These are phyloP conservation scores for Angomonas ambiguus DNA, from an alignment of 208 protist genomes.

Conservation along the genomic window DNA sequence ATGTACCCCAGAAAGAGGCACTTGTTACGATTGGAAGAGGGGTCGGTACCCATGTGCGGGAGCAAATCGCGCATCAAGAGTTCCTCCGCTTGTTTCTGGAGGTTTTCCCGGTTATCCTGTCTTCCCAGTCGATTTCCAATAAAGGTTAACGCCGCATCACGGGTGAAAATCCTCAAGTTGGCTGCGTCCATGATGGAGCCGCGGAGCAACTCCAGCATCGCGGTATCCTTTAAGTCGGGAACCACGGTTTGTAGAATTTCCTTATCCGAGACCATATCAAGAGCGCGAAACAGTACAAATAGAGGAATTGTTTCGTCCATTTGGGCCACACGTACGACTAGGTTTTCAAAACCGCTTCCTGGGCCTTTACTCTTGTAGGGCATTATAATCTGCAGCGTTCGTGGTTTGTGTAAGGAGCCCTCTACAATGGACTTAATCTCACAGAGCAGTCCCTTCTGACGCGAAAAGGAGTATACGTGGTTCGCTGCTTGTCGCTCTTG, in stretches of 20 bases:
- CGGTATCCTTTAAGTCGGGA: slow-evolving; percentile 76
- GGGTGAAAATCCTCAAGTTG: slow-evolving; percentile 87
- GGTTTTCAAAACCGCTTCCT: slow-evolving; percentile 83
- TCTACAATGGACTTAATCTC: slow-evolving; percentile 96
- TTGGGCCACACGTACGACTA: slow-evolving; percentile 92
- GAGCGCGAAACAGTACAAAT: slow-evolving; percentile 96
- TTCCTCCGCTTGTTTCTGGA: slow-evolving; percentile 90
- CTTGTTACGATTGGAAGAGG: slow-evolving; percentile 89
- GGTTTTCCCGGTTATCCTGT: slow-evolving; percentile 78
- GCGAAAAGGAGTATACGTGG: slow-evolving; percentile 96
- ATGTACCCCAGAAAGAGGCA: slow-evolving; percentile 97
- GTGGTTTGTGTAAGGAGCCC: slow-evolving; percentile 78
- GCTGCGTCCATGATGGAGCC: slow-evolving; percentile 92
- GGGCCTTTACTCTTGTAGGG: slow-evolving; percentile 92
- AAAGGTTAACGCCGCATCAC: slow-evolving; percentile 93
- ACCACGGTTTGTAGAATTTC: slow-evolving; percentile 95
- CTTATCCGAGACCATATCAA: slow-evolving; percentile 95
- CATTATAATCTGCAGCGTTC: slow-evolving; percentile 93
- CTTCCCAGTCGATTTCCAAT: slow-evolving; percentile 90
- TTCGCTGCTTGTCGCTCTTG: slow-evolving; percentile 98
- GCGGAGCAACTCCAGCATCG: slow-evolving; percentile 83
- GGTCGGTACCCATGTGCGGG: slow-evolving; percentile 85
- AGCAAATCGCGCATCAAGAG: slow-evolving; percentile 91
- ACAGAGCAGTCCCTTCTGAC: slow-evolving; percentile 88
- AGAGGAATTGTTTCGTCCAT: slow-evolving; percentile 79